Evolutionary conservation across 2,329 filamentous ascomycete genomes (phyloP).

Genomic region (Aaosphaeria pasadenensis): DNA sequence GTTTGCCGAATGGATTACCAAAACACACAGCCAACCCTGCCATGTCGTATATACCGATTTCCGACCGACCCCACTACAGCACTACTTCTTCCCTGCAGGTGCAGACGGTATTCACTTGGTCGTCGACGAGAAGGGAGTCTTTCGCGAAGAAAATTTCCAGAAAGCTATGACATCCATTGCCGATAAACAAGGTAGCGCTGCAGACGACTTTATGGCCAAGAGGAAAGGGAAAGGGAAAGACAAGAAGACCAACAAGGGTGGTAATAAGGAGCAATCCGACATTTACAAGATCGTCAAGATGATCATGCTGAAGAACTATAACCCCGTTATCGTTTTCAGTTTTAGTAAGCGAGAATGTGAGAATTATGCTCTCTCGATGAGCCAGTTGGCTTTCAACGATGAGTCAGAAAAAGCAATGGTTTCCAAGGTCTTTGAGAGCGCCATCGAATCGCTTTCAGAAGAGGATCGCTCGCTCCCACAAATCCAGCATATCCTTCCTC

Average conservation of each 20-base stretch:
- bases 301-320: conserved; percentile 97
- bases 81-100: conserved; percentile 95
- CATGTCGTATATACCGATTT: conserved; percentile 99
- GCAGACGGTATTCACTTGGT: conserved; percentile 91
- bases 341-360: conserved; percentile 99
- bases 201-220: conserved; percentile 74
- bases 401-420: conserved; percentile 95
- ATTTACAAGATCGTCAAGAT: conserved; percentile 98
- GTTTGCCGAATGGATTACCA: conserved; percentile 98
- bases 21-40: conserved; percentile 95
- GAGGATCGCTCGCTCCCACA: conserved; percentile 87
- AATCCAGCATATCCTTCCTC: conserved; percentile 83
- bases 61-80: conserved; percentile 90
- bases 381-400: conserved; percentile 87
- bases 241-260: conserved; percentile 87
- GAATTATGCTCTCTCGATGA: conserved; percentile 82
- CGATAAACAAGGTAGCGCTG: conserved; percentile 81
- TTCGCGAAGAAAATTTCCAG: conserved; percentile 96
- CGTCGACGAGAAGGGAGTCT: conserved; percentile 94
- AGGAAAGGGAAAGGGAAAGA: conserved; percentile 85
- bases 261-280: conserved; percentile 64
- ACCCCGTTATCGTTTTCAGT: conserved; percentile 98
- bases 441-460: conserved; percentile 87
- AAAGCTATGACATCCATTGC: conserved; percentile 90
- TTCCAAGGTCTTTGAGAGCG: conserved; percentile 86